These are phyloP conservation scores for Rhytidhysteron rufulum DNA, from an alignment of 2,329 filamentous ascomycete species.

Conservation along the genomic window DNA sequence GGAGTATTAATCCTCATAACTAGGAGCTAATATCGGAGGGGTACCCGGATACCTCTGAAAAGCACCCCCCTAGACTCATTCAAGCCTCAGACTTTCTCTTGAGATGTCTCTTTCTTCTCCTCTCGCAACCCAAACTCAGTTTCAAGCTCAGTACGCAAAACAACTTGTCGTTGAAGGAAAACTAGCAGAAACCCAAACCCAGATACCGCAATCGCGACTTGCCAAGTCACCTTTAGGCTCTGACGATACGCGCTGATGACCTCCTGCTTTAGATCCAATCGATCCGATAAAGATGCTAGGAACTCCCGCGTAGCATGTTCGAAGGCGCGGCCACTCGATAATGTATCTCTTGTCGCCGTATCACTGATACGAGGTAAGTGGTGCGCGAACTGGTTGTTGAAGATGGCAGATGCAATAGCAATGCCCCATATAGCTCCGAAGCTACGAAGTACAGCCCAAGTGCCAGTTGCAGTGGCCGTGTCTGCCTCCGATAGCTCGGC, in stretches of 20 bases:
- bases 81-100: no score
- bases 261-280: constrained; percentile 10
- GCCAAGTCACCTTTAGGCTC: constrained; percentile 26
- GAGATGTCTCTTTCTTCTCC: no score
- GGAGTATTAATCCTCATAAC: no score
- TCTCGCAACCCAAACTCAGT: constrained; percentile 32
- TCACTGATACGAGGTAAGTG: constrained; percentile 3
- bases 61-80: no score
- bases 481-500: constrained; percentile 12
- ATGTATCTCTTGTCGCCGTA: not conserved
- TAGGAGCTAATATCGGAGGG: no score
- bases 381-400: constrained; percentile 5
- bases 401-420: constrained; percentile 10
- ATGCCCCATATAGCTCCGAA: constrained; percentile 14
- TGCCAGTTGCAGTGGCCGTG: constrained; percentile 8
- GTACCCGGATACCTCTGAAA: no score
- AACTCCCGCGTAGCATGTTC: constrained; percentile 1
- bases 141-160: constrained; percentile 24
- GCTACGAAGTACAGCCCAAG: constrained; percentile 11
- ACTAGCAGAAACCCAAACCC: constrained; percentile 23
- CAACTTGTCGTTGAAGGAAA: constrained; percentile 24
- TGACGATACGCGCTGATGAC: constrained; percentile 24
- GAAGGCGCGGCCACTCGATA: constrained; percentile 8
- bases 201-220: constrained; percentile 23
- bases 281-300: constrained; percentile 2